Percentiles rank a stretch among this genome's conserved stretches.
Evolutionary conservation across 148 eudicot genomes (phyloP).

Genomic region (Fagopyrum tataricum): DNA sequence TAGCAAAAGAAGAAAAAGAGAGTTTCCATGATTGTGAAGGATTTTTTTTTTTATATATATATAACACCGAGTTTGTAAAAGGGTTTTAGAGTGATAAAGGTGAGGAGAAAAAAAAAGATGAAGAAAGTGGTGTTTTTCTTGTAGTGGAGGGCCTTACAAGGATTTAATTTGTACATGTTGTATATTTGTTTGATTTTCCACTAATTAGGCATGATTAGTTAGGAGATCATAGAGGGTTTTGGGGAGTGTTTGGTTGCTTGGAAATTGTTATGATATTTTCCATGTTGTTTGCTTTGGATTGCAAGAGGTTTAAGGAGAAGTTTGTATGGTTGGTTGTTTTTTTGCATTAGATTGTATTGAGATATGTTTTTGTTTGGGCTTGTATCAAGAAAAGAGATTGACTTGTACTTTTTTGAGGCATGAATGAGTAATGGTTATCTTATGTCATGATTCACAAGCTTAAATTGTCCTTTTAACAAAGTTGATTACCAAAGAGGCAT

Average conservation of each 20-base stretch:
- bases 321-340: conserved; percentile 3
- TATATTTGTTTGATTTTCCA: conserved; percentile 30
- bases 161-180: conserved; percentile 29
- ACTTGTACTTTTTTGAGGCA: neutral
- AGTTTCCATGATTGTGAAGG: conserved; percentile 1
- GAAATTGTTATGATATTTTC: conserved; percentile 14
- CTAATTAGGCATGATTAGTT: conserved; percentile 31
- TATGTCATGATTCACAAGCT: no score
- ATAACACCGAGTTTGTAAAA: neutral
- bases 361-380: neutral
- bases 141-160: conserved; percentile 22
- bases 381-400: neutral
- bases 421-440: neutral
- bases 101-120: conserved; percentile 6
- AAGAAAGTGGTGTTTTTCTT: conserved; percentile 17
- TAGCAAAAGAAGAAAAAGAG: neutral
- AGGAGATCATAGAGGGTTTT: conserved; percentile 16
- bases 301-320: neutral
- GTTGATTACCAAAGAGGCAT: no score
- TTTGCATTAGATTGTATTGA: neutral
- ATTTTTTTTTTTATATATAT: neutral
- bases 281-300: neutral
- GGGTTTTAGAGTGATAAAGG: conserved; percentile 7
- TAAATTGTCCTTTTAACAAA: no score
- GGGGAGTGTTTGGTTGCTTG: conserved; percentile 23